These are phyloP conservation scores for Candida fluviatilis DNA, from an alignment of 805 yeast genomes.

Conservation along the genomic window DNA sequence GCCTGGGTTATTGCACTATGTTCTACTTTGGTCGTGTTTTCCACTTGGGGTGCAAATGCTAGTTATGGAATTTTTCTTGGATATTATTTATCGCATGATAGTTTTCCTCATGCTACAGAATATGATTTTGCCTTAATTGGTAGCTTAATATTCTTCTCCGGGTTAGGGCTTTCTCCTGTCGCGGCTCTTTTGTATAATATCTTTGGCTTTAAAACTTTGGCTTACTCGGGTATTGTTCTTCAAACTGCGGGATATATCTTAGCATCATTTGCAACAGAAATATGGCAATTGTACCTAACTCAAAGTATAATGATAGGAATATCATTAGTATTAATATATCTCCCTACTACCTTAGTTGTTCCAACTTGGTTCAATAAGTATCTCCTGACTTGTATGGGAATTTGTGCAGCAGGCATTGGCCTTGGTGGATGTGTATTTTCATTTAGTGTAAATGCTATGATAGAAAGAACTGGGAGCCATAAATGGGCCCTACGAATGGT, in stretches of 20 bases:
- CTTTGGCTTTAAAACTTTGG: conserved; percentile 46
- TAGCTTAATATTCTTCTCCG: conserved; percentile 44
- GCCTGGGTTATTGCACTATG: conserved; percentile 54
- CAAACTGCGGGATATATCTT: conserved; percentile 43
- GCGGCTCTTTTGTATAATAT: conserved; percentile 44
- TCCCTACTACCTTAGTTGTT: conserved; percentile 41
- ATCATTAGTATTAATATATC: conserved; percentile 41
- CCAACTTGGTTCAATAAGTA: conserved; percentile 47
- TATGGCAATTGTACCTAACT: conserved; percentile 50
- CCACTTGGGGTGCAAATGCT: conserved; percentile 58
- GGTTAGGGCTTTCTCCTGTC: conserved; percentile 55
- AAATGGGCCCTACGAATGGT: conserved; percentile 42
- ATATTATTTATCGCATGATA: conserved; percentile 36
- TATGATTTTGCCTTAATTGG: conserved; percentile 53
- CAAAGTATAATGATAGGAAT: conserved; percentile 50
- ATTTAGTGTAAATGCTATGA: conserved; percentile 36
- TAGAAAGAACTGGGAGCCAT: conserved; percentile 37
- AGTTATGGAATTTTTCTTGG: conserved; percentile 56
- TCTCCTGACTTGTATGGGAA: conserved; percentile 46
- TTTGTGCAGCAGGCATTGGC: conserved; percentile 46
- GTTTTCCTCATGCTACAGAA: conserved; percentile 41
- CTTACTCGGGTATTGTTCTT: conserved; percentile 42
- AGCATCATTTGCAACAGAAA: conserved; percentile 46
- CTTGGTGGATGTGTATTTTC: conserved; percentile 51
- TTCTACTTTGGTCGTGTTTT: conserved; percentile 39